phyloP scores from a whole-genome alignment of 768 basidiomycete species.

The Tylopilus vinaceipallidus region DNA sequence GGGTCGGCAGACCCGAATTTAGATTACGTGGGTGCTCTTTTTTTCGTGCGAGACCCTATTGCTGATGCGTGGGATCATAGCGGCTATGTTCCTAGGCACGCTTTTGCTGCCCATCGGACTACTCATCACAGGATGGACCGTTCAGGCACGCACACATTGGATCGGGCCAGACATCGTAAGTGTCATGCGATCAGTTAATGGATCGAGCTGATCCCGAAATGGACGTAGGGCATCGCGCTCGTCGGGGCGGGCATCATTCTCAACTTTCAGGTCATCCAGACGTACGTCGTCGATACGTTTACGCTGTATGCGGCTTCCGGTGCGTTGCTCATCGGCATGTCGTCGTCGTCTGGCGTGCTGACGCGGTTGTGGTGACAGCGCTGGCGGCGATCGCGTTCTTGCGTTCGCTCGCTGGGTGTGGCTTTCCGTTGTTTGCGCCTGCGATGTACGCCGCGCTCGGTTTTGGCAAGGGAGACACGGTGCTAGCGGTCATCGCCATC shows the following conservation, averaged over 20 bases:
- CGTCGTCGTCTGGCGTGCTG: neutral
- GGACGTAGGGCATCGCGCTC: slow-evolving; percentile 50
- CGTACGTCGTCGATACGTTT: slow-evolving; percentile 68
- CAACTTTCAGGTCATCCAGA: slow-evolving; percentile 59
- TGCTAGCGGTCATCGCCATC: slow-evolving; percentile 59
- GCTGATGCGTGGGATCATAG: slow-evolving; percentile 32
- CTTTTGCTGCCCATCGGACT: slow-evolving; percentile 57
- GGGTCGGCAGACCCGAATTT: slow-evolving; percentile 51
- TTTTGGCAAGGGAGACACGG: slow-evolving; percentile 66
- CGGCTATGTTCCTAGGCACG: slow-evolving; percentile 57
- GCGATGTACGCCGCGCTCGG: slow-evolving; percentile 64
- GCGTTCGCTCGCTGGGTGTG: slow-evolving; percentile 67
- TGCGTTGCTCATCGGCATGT: slow-evolving; percentile 25
- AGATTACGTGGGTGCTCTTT: slow-evolving; percentile 41
- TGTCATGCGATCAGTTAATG: neutral
- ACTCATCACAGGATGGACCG: slow-evolving; percentile 70
- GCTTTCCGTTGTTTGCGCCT: slow-evolving; percentile 76
- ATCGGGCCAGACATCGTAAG: slow-evolving; percentile 47
- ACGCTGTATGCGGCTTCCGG: slow-evolving; percentile 68
- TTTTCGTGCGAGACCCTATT: no score
- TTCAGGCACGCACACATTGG: slow-evolving; percentile 60
- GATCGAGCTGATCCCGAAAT: neutral
- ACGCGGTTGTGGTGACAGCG: slow-evolving; percentile 35
- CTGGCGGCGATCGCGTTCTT: slow-evolving; percentile 63
- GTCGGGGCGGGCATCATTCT: slow-evolving; percentile 59